Base-by-base conservation (phyloP, 2,329 filamentous ascomycete species). In the Monilinia polystroma region DNA sequence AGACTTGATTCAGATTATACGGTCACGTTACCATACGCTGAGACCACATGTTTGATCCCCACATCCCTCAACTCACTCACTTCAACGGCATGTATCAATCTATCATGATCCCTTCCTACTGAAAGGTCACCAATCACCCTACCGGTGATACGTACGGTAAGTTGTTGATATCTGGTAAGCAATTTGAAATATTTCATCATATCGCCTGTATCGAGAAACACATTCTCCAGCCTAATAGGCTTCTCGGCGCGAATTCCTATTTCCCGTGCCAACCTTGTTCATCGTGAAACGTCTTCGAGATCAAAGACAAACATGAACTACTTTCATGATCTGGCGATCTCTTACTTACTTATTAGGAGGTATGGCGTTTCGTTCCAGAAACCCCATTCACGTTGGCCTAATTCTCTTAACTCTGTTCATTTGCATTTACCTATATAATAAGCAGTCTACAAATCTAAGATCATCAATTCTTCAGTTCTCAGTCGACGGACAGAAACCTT, bases 231-330 rank as follows among this genome's bases (percentile, higher is more conserved):
- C 23, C 20, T 1, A 52, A 60, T 45, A 60, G 63, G 63, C 63
- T 43, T 66, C 20, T 66, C 63, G 63, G 63, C 55, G 23, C 63
- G 63, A 41, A 29, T 60, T 43, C 63, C 55, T 60, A 26, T 18
- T 66, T 59, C 20, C 63, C 53, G 53, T 57, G 38, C 62, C 62
- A 64, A 57, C 35, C 52, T 57, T 57, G 52, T n/a, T 47, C 18
- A 32, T 26, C 35, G 56, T 55, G 57, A 60, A 60, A 51, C 57
- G 43, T 49, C 57, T 38, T 18, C 32, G 20, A 51, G 20, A 18
- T 45, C 20, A 32, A 54, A 35, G 26, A 57, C 32, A 8, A 14
- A 47, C 23, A 35, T 56, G 62, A 64, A 47, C 8, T 57, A 35
- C 38, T 45, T 41, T 64, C 11, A n/a, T 54, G 8, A 14, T 47